phyloP scores from a whole-genome alignment of 2,329 filamentous ascomycete genomes.

The Colletotrichum coccodes region DNA sequence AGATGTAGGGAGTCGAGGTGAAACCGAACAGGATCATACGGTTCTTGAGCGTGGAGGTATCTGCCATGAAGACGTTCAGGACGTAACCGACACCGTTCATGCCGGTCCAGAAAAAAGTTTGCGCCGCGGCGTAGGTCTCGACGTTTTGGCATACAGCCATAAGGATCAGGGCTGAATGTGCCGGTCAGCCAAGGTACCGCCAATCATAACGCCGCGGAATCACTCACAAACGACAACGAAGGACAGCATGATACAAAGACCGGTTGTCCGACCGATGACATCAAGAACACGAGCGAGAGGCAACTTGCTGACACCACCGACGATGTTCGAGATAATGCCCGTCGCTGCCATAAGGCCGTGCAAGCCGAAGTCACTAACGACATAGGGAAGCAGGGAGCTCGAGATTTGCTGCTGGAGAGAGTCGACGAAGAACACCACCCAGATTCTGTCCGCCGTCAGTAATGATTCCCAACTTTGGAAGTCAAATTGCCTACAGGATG shows the following conservation, averaged over 20 bases:
- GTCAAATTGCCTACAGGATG: conserved; percentile 43
- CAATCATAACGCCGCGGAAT: background rate
- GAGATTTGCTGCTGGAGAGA: conserved; percentile 52
- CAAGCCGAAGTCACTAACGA: conserved; percentile 49
- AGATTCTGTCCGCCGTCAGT: conserved; percentile 45
- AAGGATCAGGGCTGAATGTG: conserved; percentile 56
- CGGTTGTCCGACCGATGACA: conserved; percentile 49
- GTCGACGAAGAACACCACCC: conserved; percentile 54
- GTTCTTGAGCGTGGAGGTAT: conserved; percentile 43
- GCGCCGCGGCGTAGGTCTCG: conserved; percentile 51
- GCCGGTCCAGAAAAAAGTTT: conserved; percentile 69
- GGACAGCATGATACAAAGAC: conserved; percentile 43
- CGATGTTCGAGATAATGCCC: conserved; percentile 53
- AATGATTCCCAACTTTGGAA: background rate
- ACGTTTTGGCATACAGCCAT: conserved; percentile 66
- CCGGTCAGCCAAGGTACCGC: conserved; percentile 40
- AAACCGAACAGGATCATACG: conserved; percentile 45
- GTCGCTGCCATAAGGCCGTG: conserved; percentile 59
- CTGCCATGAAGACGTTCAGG: conserved; percentile 44
- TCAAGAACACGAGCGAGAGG: conserved; percentile 51
- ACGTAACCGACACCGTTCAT: conserved; percentile 41
- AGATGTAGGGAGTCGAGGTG: conserved; percentile 46
- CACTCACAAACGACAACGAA: conserved; percentile 11
- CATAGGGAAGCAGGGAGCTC: conserved; percentile 42
- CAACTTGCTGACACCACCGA: conserved; percentile 40